Conservation (phyloP, 2,329 filamentous ascomycete species). For the Exophiala sp. region DNA sequence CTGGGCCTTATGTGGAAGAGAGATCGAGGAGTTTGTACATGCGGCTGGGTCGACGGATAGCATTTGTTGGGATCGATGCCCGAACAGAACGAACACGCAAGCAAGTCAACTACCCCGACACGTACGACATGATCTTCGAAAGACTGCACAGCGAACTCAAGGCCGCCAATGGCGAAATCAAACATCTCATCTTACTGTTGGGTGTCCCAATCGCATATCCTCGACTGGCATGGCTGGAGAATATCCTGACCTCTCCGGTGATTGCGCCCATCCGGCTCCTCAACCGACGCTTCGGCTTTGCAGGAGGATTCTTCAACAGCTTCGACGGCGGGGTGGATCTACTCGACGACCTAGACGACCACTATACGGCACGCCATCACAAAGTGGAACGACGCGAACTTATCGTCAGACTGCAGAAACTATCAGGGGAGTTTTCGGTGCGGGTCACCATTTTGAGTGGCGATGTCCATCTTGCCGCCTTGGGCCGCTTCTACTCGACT, state of each 20-base stretch:
- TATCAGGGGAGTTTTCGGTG: conserved; percentile 51
- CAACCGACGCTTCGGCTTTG: conserved; percentile 82
- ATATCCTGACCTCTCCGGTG: conserved; percentile 76
- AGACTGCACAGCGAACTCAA: conserved; percentile 49
- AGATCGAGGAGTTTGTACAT: conserved; percentile 56
- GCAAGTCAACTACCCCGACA: conserved; percentile 76
- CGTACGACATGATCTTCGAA: conserved; percentile 57
- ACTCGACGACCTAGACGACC: conserved; percentile 60
- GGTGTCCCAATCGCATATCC: conserved; percentile 66
- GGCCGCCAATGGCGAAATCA: conserved; percentile 50
- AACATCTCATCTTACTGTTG: conserved; percentile 57
- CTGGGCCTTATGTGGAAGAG: conserved; percentile 62
- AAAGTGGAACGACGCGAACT: conserved; percentile 78
- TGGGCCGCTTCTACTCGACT: conserved; percentile 60
- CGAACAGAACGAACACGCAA: conserved; percentile 75
- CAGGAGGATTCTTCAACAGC: conserved; percentile 81
- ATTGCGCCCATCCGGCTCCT: conserved; percentile 84
- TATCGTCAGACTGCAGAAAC: conserved; percentile 57
- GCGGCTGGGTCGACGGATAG: conserved; percentile 59
- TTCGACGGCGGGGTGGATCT: conserved; percentile 74
- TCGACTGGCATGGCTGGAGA: conserved; percentile 92
- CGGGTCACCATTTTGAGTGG: conserved; percentile 59
- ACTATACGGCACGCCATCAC: conserved; percentile 85
- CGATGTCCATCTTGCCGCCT: conserved; percentile 54
- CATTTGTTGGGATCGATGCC: conserved; percentile 56